Evolutionary conservation across 2,329 filamentous ascomycete species (phyloP).

Genomic region (Fusarium sp.): DNA sequence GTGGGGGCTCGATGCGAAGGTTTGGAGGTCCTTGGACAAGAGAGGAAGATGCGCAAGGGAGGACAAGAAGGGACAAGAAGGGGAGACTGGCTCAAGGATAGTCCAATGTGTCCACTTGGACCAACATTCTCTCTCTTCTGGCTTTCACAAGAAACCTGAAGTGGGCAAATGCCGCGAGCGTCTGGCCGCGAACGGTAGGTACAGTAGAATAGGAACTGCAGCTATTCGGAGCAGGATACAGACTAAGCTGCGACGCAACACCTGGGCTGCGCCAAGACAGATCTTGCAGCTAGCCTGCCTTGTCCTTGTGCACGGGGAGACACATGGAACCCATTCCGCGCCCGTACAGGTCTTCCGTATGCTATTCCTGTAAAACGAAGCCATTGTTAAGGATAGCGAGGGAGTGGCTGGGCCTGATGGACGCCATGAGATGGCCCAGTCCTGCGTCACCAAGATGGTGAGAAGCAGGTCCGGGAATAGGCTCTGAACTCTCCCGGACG

Average conservation of each 20-base stretch:
- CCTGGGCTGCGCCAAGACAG: conserved; percentile 10
- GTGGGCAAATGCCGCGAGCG: conserved; percentile 33
- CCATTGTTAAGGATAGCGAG: conserved; percentile 5
- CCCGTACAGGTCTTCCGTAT: conserved; percentile 16
- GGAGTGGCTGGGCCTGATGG: conserved; percentile 7
- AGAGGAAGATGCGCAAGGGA: conserved; percentile 34
- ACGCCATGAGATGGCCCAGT: conserved; percentile 14
- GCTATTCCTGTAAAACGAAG: conserved; percentile 18
- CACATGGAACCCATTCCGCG: conserved; percentile 25
- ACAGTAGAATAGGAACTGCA: too few relatives aligned
- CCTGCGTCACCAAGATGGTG: conserved; percentile 27
- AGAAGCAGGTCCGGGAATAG: conserved; percentile 29
- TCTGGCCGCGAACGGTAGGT: conserved; percentile 15
- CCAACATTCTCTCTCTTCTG: conserved; percentile 5
- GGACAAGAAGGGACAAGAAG: conserved; percentile 20
- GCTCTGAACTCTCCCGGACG: not conserved
- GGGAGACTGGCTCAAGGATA: conserved; percentile 16
- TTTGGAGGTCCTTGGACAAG: conserved; percentile 28
- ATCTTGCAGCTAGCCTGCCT: conserved; percentile 7
- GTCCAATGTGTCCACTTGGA: conserved; percentile 20
- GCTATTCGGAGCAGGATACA: not conserved
- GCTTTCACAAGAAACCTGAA: conserved; percentile 31
- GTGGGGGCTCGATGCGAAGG: conserved; percentile 35
- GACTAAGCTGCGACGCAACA: conserved; percentile 20
- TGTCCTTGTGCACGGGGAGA: conserved; percentile 10